Evolutionary conservation across 306 rosid genomes (phyloP).

Genomic region (Rubus idaeus): DNA sequence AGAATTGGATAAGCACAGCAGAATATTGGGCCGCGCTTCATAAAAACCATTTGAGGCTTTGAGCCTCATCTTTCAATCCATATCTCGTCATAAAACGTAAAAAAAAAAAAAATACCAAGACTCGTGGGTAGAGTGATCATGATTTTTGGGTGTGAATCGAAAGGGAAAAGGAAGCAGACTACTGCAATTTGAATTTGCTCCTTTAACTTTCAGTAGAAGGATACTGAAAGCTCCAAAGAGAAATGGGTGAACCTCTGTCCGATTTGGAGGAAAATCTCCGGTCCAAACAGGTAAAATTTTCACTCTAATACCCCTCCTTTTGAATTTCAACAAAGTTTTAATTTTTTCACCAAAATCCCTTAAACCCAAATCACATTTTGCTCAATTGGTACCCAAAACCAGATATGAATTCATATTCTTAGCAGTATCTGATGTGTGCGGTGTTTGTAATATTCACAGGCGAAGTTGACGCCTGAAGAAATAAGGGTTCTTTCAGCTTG

Average conservation of each 20-base stretch:
- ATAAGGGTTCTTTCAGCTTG: constrained; percentile 33
- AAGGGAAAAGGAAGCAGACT: neutral
- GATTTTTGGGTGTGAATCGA: neutral
- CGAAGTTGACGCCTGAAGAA: constrained; percentile 48
- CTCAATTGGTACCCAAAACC: neutral
- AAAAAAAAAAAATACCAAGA: no score
- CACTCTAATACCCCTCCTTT: neutral
- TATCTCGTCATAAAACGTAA: neutral
- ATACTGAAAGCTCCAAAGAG: neutral
- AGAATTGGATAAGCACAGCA: no score
- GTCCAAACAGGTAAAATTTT: constrained; percentile 39
- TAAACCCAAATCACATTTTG: neutral
- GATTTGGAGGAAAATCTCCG: constrained; percentile 38
- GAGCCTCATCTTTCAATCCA: neutral
- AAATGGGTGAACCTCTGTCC: constrained; percentile 43
- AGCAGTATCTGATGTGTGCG: neutral
- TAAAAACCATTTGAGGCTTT: neutral
- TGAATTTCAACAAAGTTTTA: neutral
- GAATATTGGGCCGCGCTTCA: neutral
- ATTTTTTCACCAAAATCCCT: neutral
- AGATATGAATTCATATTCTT: no score
- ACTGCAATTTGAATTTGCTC: neutral
- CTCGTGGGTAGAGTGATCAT: neutral
- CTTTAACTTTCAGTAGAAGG: neutral
- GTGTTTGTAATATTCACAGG: constrained; percentile 24